Evolutionary conservation across 78 protist species (phyloP), one percentile per base, ranked within the genome.

Genomic region (Dictyostelium citrinum): DNA sequence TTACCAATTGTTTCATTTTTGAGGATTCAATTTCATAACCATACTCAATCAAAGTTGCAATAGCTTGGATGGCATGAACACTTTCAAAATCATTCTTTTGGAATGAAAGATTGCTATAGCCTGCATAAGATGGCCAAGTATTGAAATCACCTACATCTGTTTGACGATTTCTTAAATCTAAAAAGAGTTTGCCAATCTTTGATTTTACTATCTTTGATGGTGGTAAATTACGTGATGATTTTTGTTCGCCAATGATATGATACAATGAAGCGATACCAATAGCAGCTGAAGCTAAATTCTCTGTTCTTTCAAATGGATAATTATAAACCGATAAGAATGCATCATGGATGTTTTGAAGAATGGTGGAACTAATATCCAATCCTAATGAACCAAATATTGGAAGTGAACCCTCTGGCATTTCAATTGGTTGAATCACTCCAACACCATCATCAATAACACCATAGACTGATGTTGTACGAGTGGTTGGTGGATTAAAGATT

Each of bases 61-160:
- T 35, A 2, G 93, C 93, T n/a, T 88, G 93, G 68, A 39, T 46
- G 3, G 93, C 93, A 67, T 88, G 93, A 31, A 79, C 70, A 2
- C 72, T 31, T 46, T 88, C 93, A 37, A 88, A 88, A 12, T 76
- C 85, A 67, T 72, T 35, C 58, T 45, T 88, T 27, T 68, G 68
- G 39, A 9, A 22, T 12, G 39, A 3, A 8, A 11, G 43, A 45
- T 22, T 22, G 1, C 24, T 3, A 33, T 6, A 16, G 4, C 39
- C 43, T 17, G 45, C 45, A 39, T 35, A 39, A 0, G 24, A 4
- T 17, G 93, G 83, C 93, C 93, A 88, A 29, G 93, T 67, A 7
- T 27, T 1, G 58, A 88, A 88, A 12, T 76, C 84, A 39, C 93
- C 93, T 1, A 17, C 33, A 14, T 76, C 60, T 5, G 33, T 88